Evolutionary conservation across 164 flowering plant genomes (phyloP).

Genomic region (Cinnamomum micranthum): DNA sequence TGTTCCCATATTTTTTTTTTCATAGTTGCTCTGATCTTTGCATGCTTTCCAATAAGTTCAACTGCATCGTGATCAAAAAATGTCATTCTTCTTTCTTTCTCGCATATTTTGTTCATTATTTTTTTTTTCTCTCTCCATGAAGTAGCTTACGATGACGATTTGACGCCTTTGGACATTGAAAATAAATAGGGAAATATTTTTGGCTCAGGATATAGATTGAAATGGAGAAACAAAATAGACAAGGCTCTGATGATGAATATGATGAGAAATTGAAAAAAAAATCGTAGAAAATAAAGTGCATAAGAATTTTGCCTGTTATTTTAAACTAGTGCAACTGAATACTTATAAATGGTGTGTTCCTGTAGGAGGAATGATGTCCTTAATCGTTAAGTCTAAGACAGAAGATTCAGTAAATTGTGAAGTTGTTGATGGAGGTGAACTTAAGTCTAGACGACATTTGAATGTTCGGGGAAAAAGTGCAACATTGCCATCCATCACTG

Average conservation of each 20-base stretch:
- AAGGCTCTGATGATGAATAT: neutral
- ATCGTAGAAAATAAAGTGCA: neutral
- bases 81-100: neutral
- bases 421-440: conserved; percentile 98
- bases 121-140: no score
- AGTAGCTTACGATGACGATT: no score
- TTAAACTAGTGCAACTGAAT: neutral
- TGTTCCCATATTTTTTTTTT: no score
- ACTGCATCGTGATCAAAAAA: neutral
- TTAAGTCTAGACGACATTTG: conserved; percentile 89
- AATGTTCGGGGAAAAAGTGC: conserved; percentile 99
- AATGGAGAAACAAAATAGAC: no score
- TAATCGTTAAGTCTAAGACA: conserved; percentile 84
- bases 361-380: conserved; percentile 98
- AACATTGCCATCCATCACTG: conserved; percentile 48
- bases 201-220: no score
- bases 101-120: no score
- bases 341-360: neutral
- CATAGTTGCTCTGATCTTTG: neutral
- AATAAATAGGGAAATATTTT: no score
- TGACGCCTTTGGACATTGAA: no score
- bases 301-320: neutral
- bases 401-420: conserved; percentile 89
- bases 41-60: neutral
- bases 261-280: neutral